These are phyloP conservation scores for Solanum sejunctum DNA, from an alignment of 257 asterid species.

Conservation along the genomic window DNA sequence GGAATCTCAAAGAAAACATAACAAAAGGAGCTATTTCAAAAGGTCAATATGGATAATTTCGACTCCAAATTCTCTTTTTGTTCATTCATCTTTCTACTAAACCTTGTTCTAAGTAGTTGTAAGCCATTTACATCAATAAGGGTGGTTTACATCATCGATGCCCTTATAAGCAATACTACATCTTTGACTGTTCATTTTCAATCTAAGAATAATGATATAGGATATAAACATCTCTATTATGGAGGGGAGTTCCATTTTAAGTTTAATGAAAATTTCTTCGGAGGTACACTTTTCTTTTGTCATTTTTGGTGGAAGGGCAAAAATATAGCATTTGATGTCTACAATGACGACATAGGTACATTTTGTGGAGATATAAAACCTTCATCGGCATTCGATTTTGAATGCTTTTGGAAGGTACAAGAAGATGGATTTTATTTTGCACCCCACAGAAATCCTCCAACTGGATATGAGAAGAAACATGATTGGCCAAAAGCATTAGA, in stretches of 20 bases:
- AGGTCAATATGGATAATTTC: too few relatives aligned
- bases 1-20: too few relatives aligned
- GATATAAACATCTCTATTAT: not conserved
- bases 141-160: not conserved
- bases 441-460: not conserved
- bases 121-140: too few relatives aligned
- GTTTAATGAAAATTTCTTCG: not conserved
- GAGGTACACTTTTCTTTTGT: not conserved
- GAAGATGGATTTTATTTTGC: not conserved
- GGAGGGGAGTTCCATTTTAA: not conserved
- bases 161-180: not conserved
- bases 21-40: too few relatives aligned
- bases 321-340: not conserved
- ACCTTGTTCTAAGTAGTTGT: too few relatives aligned
- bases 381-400: not conserved
- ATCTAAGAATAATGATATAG: not conserved
- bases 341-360: not conserved
- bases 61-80: too few relatives aligned
- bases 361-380: not conserved
- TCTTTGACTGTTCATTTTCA: not conserved
- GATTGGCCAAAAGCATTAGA: not conserved
- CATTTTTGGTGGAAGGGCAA: not conserved
- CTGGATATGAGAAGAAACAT: not conserved
- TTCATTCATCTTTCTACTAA: too few relatives aligned
- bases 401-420: not conserved